A percentile compares a stretch with the other conserved stretches of the same genome.
Evolutionary conservation across 495 filamentous ascomycete genomes (phyloP).

Genomic region (Chaetomium fimeti): DNA sequence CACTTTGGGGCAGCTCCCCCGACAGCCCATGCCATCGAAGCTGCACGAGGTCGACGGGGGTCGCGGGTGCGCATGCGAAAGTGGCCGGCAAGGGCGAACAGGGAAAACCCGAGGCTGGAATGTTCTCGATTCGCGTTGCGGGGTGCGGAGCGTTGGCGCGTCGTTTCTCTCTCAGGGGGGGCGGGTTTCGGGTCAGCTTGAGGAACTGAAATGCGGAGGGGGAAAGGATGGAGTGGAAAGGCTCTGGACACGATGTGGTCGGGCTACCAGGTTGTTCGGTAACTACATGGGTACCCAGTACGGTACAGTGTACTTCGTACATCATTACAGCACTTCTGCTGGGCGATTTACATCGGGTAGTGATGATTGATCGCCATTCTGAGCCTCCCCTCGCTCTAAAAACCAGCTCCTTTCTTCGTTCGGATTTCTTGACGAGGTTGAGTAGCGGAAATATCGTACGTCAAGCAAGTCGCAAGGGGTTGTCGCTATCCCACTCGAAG

Average conservation of each 20-base stretch:
- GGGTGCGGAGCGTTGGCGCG: neutral
- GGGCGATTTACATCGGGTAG: neutral
- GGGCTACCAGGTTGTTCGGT: neutral
- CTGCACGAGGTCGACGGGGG: conserved; percentile 16
- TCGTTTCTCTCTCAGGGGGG: neutral
- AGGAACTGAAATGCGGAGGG: neutral
- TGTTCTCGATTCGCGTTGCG: neutral
- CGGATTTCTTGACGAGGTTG: neutral
- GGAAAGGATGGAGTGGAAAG: neutral
- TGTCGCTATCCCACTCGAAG: neutral
- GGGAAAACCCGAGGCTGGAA: neutral
- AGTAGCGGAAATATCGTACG: neutral
- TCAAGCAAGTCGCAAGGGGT: neutral
- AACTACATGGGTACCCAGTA: no score
- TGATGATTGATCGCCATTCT: neutral
- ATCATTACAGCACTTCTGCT: neutral
- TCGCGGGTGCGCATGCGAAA: conserved; percentile 16
- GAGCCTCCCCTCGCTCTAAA: neutral
- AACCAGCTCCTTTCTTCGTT: neutral
- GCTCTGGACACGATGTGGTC: neutral
- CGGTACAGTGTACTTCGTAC: no score
- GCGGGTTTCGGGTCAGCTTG: neutral
- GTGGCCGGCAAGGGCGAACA: neutral
- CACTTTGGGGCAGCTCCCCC: conserved; percentile 12
- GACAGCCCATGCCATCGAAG: conserved; percentile 18